A percentile compares a stretch with the other conserved stretches of the same genome.
Conservation (phyloP, 2,329 filamentous ascomycete genomes). For the Cercospora zeina region DNA sequence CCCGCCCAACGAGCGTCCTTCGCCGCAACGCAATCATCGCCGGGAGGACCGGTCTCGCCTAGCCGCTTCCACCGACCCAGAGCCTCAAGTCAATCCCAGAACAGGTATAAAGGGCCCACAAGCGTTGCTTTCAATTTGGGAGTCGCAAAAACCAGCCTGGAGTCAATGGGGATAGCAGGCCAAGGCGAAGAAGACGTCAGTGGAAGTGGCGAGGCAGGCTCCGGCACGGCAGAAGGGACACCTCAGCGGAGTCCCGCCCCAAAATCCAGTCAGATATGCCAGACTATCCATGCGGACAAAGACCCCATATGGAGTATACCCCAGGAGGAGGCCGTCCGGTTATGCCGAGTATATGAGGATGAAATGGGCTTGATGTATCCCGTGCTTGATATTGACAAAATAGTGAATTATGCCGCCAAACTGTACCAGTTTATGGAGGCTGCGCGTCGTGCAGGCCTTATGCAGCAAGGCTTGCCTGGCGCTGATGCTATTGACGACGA, state of each 20-base stretch:
- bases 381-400: constrained; percentile 69
- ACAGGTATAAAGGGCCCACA: constrained; percentile 78
- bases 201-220: constrained; percentile 30
- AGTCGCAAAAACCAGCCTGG: constrained; percentile 80
- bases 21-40: constrained; percentile 26
- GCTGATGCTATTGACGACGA: constrained; percentile 62
- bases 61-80: constrained; percentile 35
- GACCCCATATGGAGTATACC: constrained; percentile 81
- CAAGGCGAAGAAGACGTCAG: constrained; percentile 65
- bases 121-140: constrained; percentile 83
- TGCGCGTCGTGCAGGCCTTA: constrained; percentile 59
- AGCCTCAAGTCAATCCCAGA: constrained; percentile 47
- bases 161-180: constrained; percentile 81
- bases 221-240: constrained; percentile 26
- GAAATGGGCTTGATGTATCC: constrained; percentile 94
- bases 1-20: constrained; percentile 26
- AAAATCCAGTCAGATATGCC: constrained; percentile 28
- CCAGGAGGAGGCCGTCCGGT: constrained; percentile 74
- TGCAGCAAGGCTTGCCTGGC: constrained; percentile 56
- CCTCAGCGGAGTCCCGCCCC: constrained; percentile 23
- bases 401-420: constrained; percentile 68
- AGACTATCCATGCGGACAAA: constrained; percentile 51
- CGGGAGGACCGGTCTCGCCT: constrained; percentile 37
- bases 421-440: constrained; percentile 74
- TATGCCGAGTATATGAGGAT: constrained; percentile 81